A percentile compares a stretch with the other conserved stretches of the same genome.
phyloP scores from a whole-genome alignment of 345 rosid genomes.

The Rhodomyrtus tomentosa region DNA sequence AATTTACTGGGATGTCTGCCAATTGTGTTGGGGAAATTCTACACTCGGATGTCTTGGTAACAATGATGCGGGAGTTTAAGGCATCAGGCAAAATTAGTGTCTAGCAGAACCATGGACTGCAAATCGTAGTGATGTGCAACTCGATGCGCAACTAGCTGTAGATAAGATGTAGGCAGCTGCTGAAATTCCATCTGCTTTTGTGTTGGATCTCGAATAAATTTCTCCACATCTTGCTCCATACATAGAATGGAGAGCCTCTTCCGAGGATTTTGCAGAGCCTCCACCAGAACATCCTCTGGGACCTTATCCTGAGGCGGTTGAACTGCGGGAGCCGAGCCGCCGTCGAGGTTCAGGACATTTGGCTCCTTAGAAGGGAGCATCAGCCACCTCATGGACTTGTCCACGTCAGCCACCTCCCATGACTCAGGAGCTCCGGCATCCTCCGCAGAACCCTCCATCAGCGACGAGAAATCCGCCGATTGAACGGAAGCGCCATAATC shows the following conservation, averaged over 20 bases:
- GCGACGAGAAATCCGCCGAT: background rate
- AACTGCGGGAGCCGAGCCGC: background rate
- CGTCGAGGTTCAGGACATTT: conserved; percentile 1
- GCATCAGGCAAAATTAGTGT: conserved; percentile 53
- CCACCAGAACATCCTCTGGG: conserved; percentile 28
- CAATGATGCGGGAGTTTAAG: conserved; percentile 58
- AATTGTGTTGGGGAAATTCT: conserved; percentile 45
- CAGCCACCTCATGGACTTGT: conserved; percentile 57
- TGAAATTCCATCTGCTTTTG: conserved; percentile 65
- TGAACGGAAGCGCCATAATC: background rate
- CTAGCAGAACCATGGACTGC: conserved; percentile 75
- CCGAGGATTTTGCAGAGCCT: conserved; percentile 68
- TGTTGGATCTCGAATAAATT: conserved; percentile 48
- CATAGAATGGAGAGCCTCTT: conserved; percentile 74
- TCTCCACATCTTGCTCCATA: conserved; percentile 76
- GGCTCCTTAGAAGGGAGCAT: conserved; percentile 27
- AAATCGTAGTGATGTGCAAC: conserved; percentile 73
- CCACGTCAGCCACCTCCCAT: conserved; percentile 81
- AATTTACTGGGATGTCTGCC: conserved; percentile 62
- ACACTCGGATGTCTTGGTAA: conserved; percentile 55
- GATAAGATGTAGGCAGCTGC: conserved; percentile 71
- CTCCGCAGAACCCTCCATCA: conserved; percentile 67
- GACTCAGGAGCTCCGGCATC: conserved; percentile 72
- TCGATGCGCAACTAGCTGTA: conserved; percentile 76
- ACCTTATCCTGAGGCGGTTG: conserved; percentile 9